A percentile compares a stretch with the other conserved stretches of the same genome.
phyloP scores from a whole-genome alignment of 2,329 filamentous ascomycete species.

The Calycina herbarum region DNA sequence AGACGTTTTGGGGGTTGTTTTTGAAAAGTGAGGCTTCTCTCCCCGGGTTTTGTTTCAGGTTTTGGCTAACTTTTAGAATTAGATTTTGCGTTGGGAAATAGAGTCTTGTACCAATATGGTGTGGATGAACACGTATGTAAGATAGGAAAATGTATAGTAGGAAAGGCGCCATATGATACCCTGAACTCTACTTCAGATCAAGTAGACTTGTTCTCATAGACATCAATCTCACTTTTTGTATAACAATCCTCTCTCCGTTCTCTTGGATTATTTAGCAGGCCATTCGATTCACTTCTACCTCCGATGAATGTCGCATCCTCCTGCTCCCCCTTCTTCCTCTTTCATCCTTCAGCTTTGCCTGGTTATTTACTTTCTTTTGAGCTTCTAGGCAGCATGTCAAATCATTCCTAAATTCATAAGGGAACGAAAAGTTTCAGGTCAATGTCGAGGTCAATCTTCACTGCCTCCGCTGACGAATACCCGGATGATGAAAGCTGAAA shows the following conservation, averaged over 20 bases:
- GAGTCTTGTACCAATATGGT: background rate
- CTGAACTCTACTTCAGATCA: background rate
- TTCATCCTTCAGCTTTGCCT: too few relatives aligned
- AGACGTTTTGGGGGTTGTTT: constrained; percentile 93
- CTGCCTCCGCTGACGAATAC: background rate
- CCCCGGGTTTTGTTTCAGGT: background rate
- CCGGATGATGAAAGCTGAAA: background rate
- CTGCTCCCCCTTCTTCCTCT: too few relatives aligned
- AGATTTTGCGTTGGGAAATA: constrained; percentile 38
- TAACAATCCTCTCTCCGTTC: background rate
- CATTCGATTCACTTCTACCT: too few relatives aligned
- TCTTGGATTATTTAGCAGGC: background rate
- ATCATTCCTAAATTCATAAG: too few relatives aligned
- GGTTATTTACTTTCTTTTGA: too few relatives aligned
- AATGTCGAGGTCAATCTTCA: background rate
- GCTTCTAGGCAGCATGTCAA: too few relatives aligned
- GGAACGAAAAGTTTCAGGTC: background rate
- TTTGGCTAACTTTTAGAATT: background rate
- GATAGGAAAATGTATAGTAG: background rate
- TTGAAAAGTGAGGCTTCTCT: constrained; percentile 74
- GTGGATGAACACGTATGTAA: background rate
- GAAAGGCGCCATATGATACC: background rate
- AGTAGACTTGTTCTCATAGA: background rate
- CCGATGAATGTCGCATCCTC: too few relatives aligned
- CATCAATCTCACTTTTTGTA: background rate